These are phyloP conservation scores for Erysiphe neolycopersici DNA, from an alignment of 2,329 filamentous ascomycete species.

Conservation along the genomic window DNA sequence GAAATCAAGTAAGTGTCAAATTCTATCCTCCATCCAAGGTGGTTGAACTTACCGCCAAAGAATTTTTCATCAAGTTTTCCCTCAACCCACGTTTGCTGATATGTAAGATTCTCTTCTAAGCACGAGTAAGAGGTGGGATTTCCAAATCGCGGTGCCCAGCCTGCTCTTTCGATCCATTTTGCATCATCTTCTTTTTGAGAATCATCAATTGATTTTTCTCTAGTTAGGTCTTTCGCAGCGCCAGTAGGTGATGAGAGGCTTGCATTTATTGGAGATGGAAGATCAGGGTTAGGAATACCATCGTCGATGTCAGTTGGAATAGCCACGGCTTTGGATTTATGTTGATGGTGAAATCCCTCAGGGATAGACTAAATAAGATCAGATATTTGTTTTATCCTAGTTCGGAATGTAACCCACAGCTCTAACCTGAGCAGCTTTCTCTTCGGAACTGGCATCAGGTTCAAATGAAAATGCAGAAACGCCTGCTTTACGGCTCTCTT, in stretches of 20 bases:
- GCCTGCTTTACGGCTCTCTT: conserved; percentile 56
- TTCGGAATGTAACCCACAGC: conserved; percentile 27
- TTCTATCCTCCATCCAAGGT: neutral
- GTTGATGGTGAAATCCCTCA: conserved; percentile 32
- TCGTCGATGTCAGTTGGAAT: conserved; percentile 60
- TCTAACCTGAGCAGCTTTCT: conserved; percentile 59
- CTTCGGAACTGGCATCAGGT: conserved; percentile 53
- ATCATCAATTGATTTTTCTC: conserved; percentile 22
- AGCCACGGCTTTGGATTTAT: conserved; percentile 35
- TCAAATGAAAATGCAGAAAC: conserved; percentile 65
- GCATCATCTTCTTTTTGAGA: conserved; percentile 26
- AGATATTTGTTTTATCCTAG: neutral
- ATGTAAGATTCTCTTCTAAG: conserved; percentile 42
- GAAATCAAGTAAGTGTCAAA: conserved; percentile 2
- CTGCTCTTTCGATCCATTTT: conserved; percentile 31
- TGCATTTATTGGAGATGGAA: conserved; percentile 46
- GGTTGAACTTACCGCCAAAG: conserved; percentile 40
- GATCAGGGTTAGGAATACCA: conserved; percentile 38
- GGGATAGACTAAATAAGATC: conserved; percentile 31
- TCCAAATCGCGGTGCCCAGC: conserved; percentile 75
- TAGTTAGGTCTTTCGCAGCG: conserved; percentile 20
- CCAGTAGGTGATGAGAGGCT: conserved; percentile 30
- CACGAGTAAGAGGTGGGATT: conserved; percentile 24
- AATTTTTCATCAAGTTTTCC: conserved; percentile 64
- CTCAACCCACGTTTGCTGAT: conserved; percentile 76